Base-by-base conservation (phyloP, 768 basidiomycete genomes). In the Punctularia strigosozonata region DNA sequence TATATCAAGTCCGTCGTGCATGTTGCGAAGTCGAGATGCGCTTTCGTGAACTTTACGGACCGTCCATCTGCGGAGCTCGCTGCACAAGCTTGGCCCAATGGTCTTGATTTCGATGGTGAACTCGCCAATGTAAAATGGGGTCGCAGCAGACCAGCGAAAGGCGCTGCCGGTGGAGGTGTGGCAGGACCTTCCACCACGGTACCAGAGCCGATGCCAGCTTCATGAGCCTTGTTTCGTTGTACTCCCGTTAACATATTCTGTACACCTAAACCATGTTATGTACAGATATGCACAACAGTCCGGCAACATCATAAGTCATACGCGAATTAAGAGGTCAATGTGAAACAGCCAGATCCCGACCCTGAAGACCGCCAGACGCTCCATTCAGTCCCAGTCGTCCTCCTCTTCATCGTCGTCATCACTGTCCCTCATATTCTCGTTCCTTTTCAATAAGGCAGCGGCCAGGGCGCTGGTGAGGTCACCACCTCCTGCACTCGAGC, bases 11-110 rank as follows among this genome's bases (percentile, higher is more conserved):
- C 87, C 19, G 63, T 94, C 23, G 88, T 94, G 3, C 77, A 90
- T 49, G 83, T 94, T 4, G 72, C 77, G 25, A 86, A 88, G 58
- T 77, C 84, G 44, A 86, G 86, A 58, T 94, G 91, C 60, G 95
- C 94, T 1, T 99, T 99, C 58, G 72, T 95, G 38, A 97, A 97
- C 58, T 98, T 98, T 65, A 79, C 71, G 48, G 75, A 83, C 39
- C 73, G 95, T 15, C 52, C 66, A 5, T 66, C 74, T n/a, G 92
- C 95, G 13, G 95, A 99, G 60, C 64, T 66, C 13, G 90, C 87
- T 0, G 92, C 92, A 1, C 75, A 85, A 45, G 80, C 83, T 7
- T 89, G 92, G 77, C 76, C 88, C n/a, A 78, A 80, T 45, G 91
- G 92, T 2, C 64, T 98, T 7, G 92, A 94, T 47, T 66, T 97